phyloP scores from a whole-genome alignment of 2,329 filamentous ascomycete genomes.

The Ascochyta pisi region DNA sequence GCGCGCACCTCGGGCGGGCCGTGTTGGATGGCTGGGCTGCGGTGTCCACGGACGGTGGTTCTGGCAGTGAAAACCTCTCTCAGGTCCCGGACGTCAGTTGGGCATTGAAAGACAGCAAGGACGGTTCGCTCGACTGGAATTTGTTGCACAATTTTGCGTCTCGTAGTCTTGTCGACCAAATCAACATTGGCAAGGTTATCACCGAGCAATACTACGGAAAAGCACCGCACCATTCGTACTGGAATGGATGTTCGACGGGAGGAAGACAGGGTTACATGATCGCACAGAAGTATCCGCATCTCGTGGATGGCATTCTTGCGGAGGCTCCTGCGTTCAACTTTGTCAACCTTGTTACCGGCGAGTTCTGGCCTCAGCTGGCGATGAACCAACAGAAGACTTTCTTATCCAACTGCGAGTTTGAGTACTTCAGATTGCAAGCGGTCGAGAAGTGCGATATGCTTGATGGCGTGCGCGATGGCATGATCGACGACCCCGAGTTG shows the following conservation, averaged over 20 bases:
- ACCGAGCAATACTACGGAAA: slow-evolving; percentile 45
- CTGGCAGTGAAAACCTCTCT: slow-evolving; percentile 17
- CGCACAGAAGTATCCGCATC: slow-evolving; percentile 42
- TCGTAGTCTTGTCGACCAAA: slow-evolving; percentile 46
- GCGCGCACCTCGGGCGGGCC: slow-evolving; percentile 32
- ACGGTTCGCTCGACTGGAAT: slow-evolving; percentile 37
- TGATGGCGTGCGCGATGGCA: slow-evolving; percentile 43
- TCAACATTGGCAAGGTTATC: slow-evolving; percentile 44
- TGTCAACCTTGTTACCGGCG: slow-evolving; percentile 26
- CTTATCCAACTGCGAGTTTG: slow-evolving; percentile 37
- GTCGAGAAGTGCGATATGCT: slow-evolving; percentile 38
- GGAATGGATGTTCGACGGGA: slow-evolving; percentile 46
- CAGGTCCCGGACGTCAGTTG: slow-evolving; percentile 25
- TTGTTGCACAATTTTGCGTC: slow-evolving; percentile 49
- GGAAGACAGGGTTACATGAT: slow-evolving; percentile 46
- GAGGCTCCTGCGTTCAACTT: slow-evolving; percentile 41
- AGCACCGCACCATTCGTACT: slow-evolving; percentile 43
- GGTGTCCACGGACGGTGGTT: slow-evolving; percentile 44
- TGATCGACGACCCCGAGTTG: slow-evolving; percentile 34
- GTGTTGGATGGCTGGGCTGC: slow-evolving; percentile 41
- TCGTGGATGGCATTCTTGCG: slow-evolving; percentile 46
- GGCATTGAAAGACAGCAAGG: slow-evolving; percentile 23
- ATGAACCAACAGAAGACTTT: slow-evolving; percentile 37
- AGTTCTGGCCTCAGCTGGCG: slow-evolving; percentile 36
- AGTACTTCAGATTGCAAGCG: slow-evolving; percentile 27